Evolutionary conservation across 352 stramenopile genomes (phyloP), one percentile per base, ranked within the genome.

Genomic region (Peronospora destructor): DNA sequence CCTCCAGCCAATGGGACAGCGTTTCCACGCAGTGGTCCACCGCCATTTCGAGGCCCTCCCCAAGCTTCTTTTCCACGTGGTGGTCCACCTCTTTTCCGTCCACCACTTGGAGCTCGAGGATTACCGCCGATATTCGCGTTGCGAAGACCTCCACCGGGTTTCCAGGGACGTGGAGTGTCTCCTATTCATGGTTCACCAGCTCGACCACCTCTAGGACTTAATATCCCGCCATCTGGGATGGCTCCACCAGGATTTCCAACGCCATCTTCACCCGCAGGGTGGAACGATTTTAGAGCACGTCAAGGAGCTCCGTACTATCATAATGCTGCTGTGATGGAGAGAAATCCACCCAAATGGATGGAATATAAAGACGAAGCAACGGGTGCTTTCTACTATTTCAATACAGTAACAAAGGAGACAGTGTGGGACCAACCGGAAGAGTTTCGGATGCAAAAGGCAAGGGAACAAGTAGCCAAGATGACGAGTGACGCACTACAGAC

Each of bases 381-480:
- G 8, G 75, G 76, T 2, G 64, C 85, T 17, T 72, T 66, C 14
- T 93, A 93, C 48, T 93, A 90, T 66, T 88, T 87, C 62, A 80
- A 93, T 54, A 82, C 68, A 6, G 23, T 66, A 13, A 91, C 82
- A 0, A 85, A 84, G 39, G 64, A 69, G 21, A 87, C 70, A 12
- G 81, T 89, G n/a, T 93, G 82, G 82, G 82, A 93, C 39, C 57
- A 87, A 35, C 82, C 82, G 0, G 76, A 88, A 48, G 77, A 81
- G 44, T 88, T 84, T 28, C 64, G 79, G 8, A 85, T 88, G 71
- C 76, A 85, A 38, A 70, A 87, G 34, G 81, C 78, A 2, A 64
- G 74, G 7, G 73, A 79, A 43, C 63, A 89, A 67, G 77, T 88
- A 9, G 71, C 75, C 44, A 80, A 74, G 19, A 82, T 88, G 73